A percentile compares a stretch with the other conserved stretches of the same genome.
phyloP scores from a whole-genome alignment of 768 basidiomycete species.

The Multifurca ochricompacta region DNA sequence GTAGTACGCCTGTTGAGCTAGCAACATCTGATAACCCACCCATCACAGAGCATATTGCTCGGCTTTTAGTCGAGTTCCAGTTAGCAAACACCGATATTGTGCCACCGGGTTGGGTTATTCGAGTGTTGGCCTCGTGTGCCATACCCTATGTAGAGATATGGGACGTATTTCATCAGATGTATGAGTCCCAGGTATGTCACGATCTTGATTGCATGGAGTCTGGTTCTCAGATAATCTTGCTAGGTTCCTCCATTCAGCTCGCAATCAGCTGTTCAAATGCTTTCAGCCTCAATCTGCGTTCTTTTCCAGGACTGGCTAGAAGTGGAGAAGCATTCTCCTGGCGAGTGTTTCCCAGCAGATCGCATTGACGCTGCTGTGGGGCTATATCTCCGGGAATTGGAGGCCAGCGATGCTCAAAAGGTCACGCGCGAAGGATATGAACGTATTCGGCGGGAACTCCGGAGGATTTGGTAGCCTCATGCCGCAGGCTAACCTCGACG shows the following conservation, averaged over 20 bases:
- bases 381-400: conserved; percentile 66
- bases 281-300: conserved; percentile 75
- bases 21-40: not conserved
- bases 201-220: not conserved
- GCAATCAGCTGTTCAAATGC: conserved; percentile 68
- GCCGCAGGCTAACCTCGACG: no score
- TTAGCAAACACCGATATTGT: conserved; percentile 50
- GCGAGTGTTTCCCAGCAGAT: conserved; percentile 73
- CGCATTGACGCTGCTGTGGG: conserved; percentile 67
- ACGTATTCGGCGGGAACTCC: conserved; percentile 58
- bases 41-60: conserved; percentile 60
- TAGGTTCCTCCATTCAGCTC: conserved; percentile 81
- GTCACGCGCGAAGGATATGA: conserved; percentile 56
- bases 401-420: conserved; percentile 45
- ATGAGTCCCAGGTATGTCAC: conserved; percentile 45
- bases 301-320: conserved; percentile 77
- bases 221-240: not conserved
- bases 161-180: conserved; percentile 79
- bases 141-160: conserved; percentile 78
- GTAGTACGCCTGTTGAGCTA: not conserved
- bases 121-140: conserved; percentile 70
- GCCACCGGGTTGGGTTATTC: conserved; percentile 75
- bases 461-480: conserved; percentile 55
- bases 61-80: conserved; percentile 67
- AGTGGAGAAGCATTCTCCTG: conserved; percentile 65